phyloP scores from a whole-genome alignment of 208 protist genomes.

The Acanthamoeba rhysodes region DNA sequence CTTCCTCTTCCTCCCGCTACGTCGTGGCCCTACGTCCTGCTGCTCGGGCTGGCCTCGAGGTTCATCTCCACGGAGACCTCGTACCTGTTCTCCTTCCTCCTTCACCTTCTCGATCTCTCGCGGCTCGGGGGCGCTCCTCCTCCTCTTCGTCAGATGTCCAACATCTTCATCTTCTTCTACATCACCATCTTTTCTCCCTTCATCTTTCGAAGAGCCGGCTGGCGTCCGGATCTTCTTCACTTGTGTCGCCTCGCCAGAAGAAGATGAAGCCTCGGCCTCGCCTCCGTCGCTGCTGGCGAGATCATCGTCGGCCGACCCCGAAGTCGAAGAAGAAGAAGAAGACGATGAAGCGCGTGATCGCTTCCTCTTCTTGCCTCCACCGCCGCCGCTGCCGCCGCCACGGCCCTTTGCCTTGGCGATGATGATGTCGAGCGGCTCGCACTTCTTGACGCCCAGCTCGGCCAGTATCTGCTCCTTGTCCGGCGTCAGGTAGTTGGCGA shows the following conservation, averaged over 20 bases:
- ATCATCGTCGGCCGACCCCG: background rate
- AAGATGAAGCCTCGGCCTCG: background rate
- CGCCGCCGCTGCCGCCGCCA: background rate
- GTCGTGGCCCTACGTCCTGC: background rate
- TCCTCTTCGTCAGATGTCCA: background rate
- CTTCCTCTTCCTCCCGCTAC: background rate
- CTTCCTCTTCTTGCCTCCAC: background rate
- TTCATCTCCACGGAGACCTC: background rate
- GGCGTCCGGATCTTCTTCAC: background rate
- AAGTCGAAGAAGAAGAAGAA: background rate
- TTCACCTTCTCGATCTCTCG: background rate
- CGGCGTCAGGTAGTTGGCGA: constrained; percentile 38
- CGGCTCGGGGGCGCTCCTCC: background rate
- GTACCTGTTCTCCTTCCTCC: background rate
- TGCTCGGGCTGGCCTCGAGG: background rate
- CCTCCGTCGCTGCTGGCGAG: background rate
- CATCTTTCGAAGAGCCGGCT: background rate
- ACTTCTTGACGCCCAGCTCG: constrained; percentile 46
- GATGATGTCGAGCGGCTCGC: constrained; percentile 41
- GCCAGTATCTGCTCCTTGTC: constrained; percentile 1
- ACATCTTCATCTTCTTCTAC: background rate
- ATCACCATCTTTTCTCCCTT: background rate
- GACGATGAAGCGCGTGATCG: background rate
- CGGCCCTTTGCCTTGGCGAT: constrained; percentile 24
- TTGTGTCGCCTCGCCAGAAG: background rate